Evolutionary conservation across 352 stramenopile species (phyloP), one percentile per base, ranked within the genome.

Genomic region (Globisporangium lucens): DNA sequence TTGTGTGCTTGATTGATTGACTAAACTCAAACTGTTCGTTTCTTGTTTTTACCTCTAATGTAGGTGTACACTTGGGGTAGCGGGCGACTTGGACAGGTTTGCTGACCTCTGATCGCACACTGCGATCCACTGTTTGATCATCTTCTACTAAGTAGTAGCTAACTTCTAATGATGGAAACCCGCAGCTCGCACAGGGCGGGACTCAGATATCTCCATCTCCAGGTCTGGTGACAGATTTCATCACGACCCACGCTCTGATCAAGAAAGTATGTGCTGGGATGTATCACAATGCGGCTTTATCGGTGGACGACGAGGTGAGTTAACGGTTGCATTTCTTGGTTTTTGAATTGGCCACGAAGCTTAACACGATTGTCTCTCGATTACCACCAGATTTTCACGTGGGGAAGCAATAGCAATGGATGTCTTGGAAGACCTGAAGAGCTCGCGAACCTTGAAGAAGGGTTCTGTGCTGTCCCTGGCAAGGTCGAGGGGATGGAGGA

Each of bases 31-130:
- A 46, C 20, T 15, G 41, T 10, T 15, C 7, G 10, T 68, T 20
- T 20, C 7, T 55, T 35, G 41, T 9, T 10, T 12, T 67, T 68
- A 22, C 22, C 17, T 9, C 8, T 30, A 20, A 3, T 13, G 13
- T 68, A 81, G 76, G 73, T 92, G 6, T 98, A 98, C 65, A 98
- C 93, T 3, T 98, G 91, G 91, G 93, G 93, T n/a, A 97, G 79
- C 52, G 94, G 95, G 0, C 96, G 91, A n/a, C 75, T 98, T 61
- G 94, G 95, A 5, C 92, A 98, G 76, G 79, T 97, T 67, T 67
- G 61, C 36, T 24, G 29, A 24, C 2, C 9, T 59, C 10, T 22
- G 24, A 22, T 47, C 20, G 13, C 36, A 13, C 17, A n/a, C 46
- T 53, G 7, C 15, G 6, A 8, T 15, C 36, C 17, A 15, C 10